Percentiles rank a stretch among this genome's conserved stretches.
Evolutionary conservation across 129 eudicot genomes (phyloP).

Genomic region (Deinandra increscens): DNA sequence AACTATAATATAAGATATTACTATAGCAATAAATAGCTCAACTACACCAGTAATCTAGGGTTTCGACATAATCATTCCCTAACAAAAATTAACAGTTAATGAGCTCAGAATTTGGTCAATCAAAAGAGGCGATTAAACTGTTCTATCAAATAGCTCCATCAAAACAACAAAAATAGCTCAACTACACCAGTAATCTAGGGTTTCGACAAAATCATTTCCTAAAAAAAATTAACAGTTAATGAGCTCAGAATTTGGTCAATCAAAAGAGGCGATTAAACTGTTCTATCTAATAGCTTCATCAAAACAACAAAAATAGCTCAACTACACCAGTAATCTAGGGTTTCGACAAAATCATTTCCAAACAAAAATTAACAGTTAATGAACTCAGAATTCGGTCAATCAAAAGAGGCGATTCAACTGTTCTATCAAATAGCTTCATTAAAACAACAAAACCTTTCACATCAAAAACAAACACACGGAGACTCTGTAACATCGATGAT

Average conservation of each 20-base stretch:
- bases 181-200: constrained; percentile 25
- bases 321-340: constrained; percentile 25
- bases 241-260: not conserved
- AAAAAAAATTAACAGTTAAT: not conserved
- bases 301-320: constrained; percentile 24
- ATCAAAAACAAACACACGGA: too few species aligned
- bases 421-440: not conserved
- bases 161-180: constrained; percentile 24
- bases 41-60: constrained; percentile 25
- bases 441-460: not conserved
- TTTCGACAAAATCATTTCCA: not conserved
- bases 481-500: not conserved
- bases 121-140: not conserved
- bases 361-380: not conserved
- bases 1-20: not conserved
- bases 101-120: not conserved
- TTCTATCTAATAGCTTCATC: not conserved
- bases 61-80: not conserved
- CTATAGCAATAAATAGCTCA: constrained; percentile 16
- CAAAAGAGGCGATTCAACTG: not conserved
- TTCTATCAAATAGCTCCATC: not conserved
- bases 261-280: not conserved
- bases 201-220: not conserved
- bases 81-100: not conserved
- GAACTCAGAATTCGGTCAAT: not conserved